Conservation (phyloP, 2,329 filamentous ascomycete species). For the Sclerotinia subarctica region DNA sequence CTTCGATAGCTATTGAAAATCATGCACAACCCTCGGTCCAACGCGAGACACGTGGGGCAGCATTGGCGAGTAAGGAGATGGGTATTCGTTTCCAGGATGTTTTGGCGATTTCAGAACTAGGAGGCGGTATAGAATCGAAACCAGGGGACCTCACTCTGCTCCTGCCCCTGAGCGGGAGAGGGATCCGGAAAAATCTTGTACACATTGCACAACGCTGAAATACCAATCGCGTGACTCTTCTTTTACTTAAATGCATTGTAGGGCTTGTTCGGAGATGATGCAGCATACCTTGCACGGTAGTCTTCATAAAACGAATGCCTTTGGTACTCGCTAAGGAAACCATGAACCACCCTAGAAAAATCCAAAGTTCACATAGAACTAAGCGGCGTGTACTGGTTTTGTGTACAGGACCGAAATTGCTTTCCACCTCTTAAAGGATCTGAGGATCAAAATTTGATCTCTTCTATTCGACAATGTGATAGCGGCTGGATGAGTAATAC, state of each 20-base stretch:
- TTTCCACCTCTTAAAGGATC: background rate
- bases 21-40: slow-evolving; percentile 3
- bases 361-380: background rate
- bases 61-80: slow-evolving; percentile 8
- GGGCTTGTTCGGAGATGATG: background rate
- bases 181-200: slow-evolving; percentile 20
- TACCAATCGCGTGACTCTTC: slow-evolving; percentile 11
- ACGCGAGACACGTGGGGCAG: slow-evolving; percentile 19
- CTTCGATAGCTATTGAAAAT: slow-evolving; percentile 10
- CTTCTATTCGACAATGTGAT: background rate
- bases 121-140: slow-evolving; percentile 10
- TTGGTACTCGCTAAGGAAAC: background rate
- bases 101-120: background rate
- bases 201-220: background rate
- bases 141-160: slow-evolving; percentile 17
- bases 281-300: slow-evolving; percentile 14
- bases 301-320: background rate
- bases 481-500: background rate
- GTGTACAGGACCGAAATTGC: background rate
- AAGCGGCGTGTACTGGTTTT: background rate
- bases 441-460: background rate
- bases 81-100: background rate
- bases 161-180: slow-evolving; percentile 22
- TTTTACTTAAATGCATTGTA: background rate
- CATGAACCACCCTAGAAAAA: background rate